Evolutionary conservation across 805 yeast species (phyloP), one percentile per base, ranked within the genome.

Genomic region (Kodamaea kaohsiungensis): DNA sequence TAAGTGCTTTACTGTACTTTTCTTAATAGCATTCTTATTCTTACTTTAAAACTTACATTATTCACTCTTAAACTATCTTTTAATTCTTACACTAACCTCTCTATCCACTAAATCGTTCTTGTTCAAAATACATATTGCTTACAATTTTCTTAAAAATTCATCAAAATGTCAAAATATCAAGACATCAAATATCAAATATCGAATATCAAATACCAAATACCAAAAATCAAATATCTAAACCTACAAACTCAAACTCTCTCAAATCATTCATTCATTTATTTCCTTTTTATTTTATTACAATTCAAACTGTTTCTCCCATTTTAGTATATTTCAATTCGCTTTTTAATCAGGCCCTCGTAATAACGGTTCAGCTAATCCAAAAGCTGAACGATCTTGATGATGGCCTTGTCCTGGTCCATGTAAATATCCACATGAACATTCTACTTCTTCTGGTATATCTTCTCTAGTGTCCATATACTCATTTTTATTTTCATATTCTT

Each of bases 341-440:
- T 38, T 16, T n/a, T 38, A 15, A 38, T 38, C 42, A 13, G 42
- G 62, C 3, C 62, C 62, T 15, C 61, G 52, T 18, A 59, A 48
- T 15, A 58, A 53, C 2, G 61, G 62, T 9, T 38, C 53, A 25
- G 54, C 58, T 22, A 59, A 47, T 6, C 63, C 63, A 2, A 56
- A 57, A 9, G 63, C 63, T 6, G 27, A 46, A 2, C 48, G 46
- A 30, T 59, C 63, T 47, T 53, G 56, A 27, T 53, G 48, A 15
- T 38, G 45, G 7, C 61, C 61, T 25, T 59, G 61, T 15, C 60
- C 62, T 9, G 63, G 61, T 3, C 63, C 63, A 33, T 59, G 63
- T 19, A 59, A 43, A 47, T 56, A 39, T 15, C 61, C 61, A 18
- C 63, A 59, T 8, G 56, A 53, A 45, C 63, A 59, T 25, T 54